phyloP scores from a whole-genome alignment of 768 basidiomycete species.

The Mycena epipterygia region DNA sequence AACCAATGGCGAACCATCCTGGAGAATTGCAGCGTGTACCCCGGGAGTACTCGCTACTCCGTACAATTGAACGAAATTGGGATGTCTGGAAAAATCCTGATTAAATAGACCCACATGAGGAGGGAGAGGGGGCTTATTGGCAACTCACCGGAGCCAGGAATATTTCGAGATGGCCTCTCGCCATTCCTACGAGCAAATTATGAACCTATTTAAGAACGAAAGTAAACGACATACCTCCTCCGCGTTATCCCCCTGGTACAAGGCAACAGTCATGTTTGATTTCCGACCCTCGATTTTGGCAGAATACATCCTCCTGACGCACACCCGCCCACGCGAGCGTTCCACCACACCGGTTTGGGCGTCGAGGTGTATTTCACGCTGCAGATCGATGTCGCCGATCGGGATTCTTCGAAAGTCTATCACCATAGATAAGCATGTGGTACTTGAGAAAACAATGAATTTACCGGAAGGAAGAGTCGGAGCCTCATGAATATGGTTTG shows the following conservation, averaged over 20 bases:
- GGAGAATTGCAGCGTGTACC: constrained; percentile 3
- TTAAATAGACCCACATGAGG: too few species aligned
- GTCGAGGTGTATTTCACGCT: background rate
- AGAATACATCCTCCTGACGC: background rate
- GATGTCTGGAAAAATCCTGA: background rate
- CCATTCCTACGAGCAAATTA: background rate
- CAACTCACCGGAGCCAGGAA: background rate
- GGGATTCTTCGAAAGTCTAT: constrained; percentile 4
- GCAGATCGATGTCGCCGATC: constrained; percentile 3
- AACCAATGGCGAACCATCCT: constrained; percentile 4
- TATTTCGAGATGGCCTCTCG: too few species aligned
- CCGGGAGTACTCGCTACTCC: background rate
- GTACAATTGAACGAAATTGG: constrained; percentile 2
- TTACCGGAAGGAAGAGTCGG: background rate
- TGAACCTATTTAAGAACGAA: background rate
- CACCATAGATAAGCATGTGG: background rate
- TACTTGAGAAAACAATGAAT: background rate
- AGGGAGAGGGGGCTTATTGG: background rate
- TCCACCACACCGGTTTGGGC: background rate
- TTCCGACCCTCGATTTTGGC: background rate
- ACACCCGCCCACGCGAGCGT: background rate
- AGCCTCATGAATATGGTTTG: background rate
- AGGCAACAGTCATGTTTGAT: background rate
- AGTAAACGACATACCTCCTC: background rate
- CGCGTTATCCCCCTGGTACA: constrained; percentile 8